Evolutionary conservation across 2,329 filamentous ascomycete genomes (phyloP).

Genomic region (Chrysoporthe deuterocubensis): DNA sequence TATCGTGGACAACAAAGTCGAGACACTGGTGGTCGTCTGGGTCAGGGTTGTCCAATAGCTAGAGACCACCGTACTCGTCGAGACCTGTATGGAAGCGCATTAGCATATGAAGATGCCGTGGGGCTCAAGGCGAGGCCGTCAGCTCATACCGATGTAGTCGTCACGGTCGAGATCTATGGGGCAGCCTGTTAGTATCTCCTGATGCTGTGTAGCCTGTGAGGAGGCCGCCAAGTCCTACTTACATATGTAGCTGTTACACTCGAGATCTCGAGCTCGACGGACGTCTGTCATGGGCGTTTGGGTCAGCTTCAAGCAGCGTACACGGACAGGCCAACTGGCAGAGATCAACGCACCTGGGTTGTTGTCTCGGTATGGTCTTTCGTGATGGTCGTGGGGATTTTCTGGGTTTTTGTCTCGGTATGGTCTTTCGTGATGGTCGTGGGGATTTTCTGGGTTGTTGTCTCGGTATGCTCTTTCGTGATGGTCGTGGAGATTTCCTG

Average conservation of each 20-base stretch:
- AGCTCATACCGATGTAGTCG: not conserved
- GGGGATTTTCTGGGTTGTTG: not conserved
- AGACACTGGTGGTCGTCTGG: constrained; percentile 2
- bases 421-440: not conserved
- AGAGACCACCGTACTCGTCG: constrained; percentile 7
- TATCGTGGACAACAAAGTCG: constrained; percentile 10
- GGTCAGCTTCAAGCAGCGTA: not conserved
- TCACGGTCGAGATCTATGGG: not conserved
- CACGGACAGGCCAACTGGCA: not conserved
- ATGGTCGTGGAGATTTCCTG: not conserved
- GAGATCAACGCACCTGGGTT: not conserved
- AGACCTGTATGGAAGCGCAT: not conserved
- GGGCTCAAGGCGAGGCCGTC: no score
- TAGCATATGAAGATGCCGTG: not conserved
- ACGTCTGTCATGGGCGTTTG: not conserved
- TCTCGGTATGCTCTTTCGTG: not conserved
- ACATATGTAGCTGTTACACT: not conserved
- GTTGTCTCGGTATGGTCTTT: not conserved
- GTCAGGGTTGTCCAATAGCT: constrained; percentile 16
- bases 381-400: not conserved
- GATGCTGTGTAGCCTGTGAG: not conserved
- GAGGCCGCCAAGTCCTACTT: not conserved
- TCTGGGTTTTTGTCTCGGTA: not conserved
- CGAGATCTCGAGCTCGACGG: not conserved
- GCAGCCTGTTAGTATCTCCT: not conserved